phyloP scores from a whole-genome alignment of 2,329 filamentous ascomycete genomes.

The Esteya vermicola region DNA sequence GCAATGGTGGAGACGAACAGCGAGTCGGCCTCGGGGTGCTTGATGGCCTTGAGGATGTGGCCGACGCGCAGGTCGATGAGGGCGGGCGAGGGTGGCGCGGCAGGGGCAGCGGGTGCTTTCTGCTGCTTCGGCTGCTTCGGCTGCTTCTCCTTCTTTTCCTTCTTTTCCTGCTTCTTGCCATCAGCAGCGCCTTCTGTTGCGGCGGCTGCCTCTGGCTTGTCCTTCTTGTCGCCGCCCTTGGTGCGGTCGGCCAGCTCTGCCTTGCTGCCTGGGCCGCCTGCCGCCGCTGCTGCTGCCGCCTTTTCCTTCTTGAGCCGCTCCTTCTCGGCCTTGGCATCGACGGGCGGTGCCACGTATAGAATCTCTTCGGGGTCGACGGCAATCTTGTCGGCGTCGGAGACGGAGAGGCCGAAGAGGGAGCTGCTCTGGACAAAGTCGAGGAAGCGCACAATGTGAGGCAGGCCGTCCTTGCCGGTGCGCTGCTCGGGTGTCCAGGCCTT shows the following conservation, averaged over 20 bases:
- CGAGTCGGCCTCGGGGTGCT: slow-evolving; percentile 93
- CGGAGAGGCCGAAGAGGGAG: slow-evolving; percentile 53
- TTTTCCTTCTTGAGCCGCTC: slow-evolving; percentile 96
- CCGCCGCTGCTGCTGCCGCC: slow-evolving; percentile 47
- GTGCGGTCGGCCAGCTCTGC: slow-evolving; percentile 43
- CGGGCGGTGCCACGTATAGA: slow-evolving; percentile 73
- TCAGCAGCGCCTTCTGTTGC: slow-evolving; percentile 19
- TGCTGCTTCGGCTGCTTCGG: slow-evolving; percentile 69
- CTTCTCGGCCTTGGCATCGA: slow-evolving; percentile 90
- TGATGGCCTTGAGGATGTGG: slow-evolving; percentile 90
- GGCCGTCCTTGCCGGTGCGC: slow-evolving; percentile 76
- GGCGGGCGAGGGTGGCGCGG: slow-evolving; percentile 65
- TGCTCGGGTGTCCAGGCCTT: slow-evolving; percentile 71
- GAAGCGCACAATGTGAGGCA: slow-evolving; percentile 81
- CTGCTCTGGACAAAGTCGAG: slow-evolving; percentile 94
- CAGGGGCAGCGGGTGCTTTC: slow-evolving; percentile 52
- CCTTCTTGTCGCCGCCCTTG: slow-evolving; percentile 39
- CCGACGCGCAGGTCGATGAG: slow-evolving; percentile 93
- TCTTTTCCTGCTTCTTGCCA: slow-evolving; percentile 64
- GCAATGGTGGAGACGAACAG: slow-evolving; percentile 92
- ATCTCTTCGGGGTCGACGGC: slow-evolving; percentile 66
- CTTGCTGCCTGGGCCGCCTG: slow-evolving; percentile 27
- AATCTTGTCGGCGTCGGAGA: slow-evolving; percentile 63
- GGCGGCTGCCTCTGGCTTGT: slow-evolving; percentile 18
- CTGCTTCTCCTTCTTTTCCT: slow-evolving; percentile 93